These are phyloP conservation scores for Rhizomucor miehei DNA, from an alignment of 371 early-diverging fungal species.

Conservation along the genomic window DNA sequence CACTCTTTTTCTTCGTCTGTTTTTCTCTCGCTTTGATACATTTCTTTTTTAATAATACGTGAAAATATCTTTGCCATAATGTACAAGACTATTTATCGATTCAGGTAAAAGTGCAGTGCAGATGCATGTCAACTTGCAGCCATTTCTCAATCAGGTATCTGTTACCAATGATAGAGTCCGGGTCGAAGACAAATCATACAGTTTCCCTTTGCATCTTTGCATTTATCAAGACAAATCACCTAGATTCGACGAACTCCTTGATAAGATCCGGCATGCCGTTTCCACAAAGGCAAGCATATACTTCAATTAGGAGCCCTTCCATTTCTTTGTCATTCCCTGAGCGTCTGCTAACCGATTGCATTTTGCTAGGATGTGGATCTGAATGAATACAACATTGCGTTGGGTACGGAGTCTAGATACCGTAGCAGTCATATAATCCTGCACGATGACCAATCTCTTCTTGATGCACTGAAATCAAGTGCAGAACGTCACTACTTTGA, in stretches of 20 bases:
- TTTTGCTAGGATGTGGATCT: conserved; percentile 21
- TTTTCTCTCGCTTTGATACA: conserved; percentile 2
- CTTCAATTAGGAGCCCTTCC: background rate
- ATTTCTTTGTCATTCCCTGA: conserved; percentile 1
- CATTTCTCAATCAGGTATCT: too few relatives aligned
- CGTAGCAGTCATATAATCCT: conserved; percentile 9
- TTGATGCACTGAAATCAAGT: conserved; percentile 20
- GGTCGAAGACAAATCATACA: conserved; percentile 25
- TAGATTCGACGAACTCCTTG: conserved; percentile 30
- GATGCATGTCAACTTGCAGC: background rate
- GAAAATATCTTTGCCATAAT: conserved; percentile 9
- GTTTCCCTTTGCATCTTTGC: conserved; percentile 33
- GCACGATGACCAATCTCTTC: conserved; percentile 30
- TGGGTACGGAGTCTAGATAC: background rate
- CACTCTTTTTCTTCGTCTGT: background rate
- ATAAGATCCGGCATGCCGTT: conserved; percentile 25
- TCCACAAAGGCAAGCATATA: conserved; percentile 15
- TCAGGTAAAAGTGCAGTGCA: conserved; percentile 13
- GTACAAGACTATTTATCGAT: conserved; percentile 29
- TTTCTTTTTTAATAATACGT: conserved; percentile 1
- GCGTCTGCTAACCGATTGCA: background rate
- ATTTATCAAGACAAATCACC: conserved; percentile 31
- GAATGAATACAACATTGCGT: conserved; percentile 27
- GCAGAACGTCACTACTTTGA: conserved; percentile 26
- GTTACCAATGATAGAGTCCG: conserved; percentile 21